Conservation (phyloP, 2,329 filamentous ascomycete species). For the Polychaeton citri region DNA sequence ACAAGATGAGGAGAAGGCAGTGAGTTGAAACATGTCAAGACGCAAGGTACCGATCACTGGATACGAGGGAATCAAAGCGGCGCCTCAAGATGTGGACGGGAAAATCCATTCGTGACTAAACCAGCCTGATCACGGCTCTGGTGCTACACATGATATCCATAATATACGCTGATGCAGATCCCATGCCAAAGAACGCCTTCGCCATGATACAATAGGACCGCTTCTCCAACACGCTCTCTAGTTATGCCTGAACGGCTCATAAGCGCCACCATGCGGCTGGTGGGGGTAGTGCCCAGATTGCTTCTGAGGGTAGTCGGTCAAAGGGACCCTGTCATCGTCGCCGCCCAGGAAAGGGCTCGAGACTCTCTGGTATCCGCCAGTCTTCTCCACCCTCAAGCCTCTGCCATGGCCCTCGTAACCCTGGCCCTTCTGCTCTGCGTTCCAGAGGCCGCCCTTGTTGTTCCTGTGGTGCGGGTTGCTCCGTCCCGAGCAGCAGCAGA, state of each 20-base stretch:
- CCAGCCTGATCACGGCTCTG: too few relatives aligned
- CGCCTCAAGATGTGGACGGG: too few relatives aligned
- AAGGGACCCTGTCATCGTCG: slow-evolving; percentile 16
- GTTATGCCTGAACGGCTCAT: slow-evolving; percentile 29
- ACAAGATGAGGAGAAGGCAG: too few relatives aligned
- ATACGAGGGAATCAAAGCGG: too few relatives aligned
- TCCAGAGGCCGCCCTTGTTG: slow-evolving; percentile 24
- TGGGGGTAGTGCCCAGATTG: slow-evolving; percentile 9
- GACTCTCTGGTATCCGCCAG: slow-evolving; percentile 48
- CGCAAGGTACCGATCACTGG: too few relatives aligned
- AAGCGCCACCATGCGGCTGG: slow-evolving; percentile 17
- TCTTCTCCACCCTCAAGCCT: slow-evolving; percentile 43
- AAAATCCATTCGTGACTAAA: too few relatives aligned
- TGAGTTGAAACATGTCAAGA: too few relatives aligned
- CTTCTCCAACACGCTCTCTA: neutral
- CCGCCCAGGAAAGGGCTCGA: slow-evolving; percentile 25
- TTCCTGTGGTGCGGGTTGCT: slow-evolving; percentile 33
- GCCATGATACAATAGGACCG: neutral
- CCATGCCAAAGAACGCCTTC: too few relatives aligned
- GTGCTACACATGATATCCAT: too few relatives aligned
- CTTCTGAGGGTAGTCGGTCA: slow-evolving; percentile 11
- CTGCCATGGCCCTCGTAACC: slow-evolving; percentile 11
- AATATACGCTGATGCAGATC: too few relatives aligned
- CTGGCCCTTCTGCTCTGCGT: slow-evolving; percentile 16
- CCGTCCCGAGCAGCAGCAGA: slow-evolving; percentile 78